Evolutionary conservation across 257 asterid species (phyloP).

Genomic region (Galeopsis tetrahit): DNA sequence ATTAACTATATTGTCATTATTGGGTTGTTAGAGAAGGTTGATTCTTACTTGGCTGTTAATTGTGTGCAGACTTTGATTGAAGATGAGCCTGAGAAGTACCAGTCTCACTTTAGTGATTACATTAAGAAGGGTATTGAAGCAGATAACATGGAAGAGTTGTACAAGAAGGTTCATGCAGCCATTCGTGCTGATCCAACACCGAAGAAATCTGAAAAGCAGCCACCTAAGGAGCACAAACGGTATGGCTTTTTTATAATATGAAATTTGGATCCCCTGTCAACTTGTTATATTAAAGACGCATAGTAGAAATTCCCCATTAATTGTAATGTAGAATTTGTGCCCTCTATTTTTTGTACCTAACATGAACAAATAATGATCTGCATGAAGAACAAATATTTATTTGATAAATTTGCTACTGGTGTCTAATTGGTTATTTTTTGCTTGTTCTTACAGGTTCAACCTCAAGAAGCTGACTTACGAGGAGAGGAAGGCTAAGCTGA

Average conservation of each 20-base stretch:
- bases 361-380: no score
- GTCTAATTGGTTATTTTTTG: background rate
- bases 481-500: slow-evolving; percentile 55
- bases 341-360: no score
- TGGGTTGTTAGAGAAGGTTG: background rate
- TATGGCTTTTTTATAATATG: slow-evolving; percentile 5
- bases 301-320: background rate
- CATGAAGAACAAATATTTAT: background rate
- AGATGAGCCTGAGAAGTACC: slow-evolving; percentile 83
- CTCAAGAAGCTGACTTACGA: slow-evolving; percentile 61
- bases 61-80: slow-evolving; percentile 57
- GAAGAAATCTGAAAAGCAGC: slow-evolving; percentile 61
- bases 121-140: slow-evolving; percentile 63
- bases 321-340: background rate
- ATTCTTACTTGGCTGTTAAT: background rate
- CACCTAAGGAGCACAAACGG: slow-evolving; percentile 72
- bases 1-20: background rate
- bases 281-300: background rate
- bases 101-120: slow-evolving; percentile 64
- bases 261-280: background rate
- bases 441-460: slow-evolving; percentile 44
- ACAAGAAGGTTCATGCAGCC: slow-evolving; percentile 83
- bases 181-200: slow-evolving; percentile 64
- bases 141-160: slow-evolving; percentile 67
- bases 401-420: background rate